Conservation (phyloP, 345 rosid species). For the Jatropha curcas region DNA sequence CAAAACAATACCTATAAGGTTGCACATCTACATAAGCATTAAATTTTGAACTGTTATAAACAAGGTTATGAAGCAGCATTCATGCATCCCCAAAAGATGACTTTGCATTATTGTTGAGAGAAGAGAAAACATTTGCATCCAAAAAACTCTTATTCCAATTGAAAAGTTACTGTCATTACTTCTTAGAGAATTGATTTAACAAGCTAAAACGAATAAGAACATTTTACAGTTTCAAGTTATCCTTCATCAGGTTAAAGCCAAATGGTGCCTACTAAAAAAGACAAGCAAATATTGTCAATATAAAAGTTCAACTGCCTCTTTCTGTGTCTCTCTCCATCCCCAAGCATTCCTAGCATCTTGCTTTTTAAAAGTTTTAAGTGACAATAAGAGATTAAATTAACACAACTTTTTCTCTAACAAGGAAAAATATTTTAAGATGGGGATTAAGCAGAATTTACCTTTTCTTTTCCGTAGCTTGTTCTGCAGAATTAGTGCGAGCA, state of each 20-base stretch:
- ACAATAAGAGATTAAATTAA: neutral
- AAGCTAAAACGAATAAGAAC: neutral
- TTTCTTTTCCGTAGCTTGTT: conserved; percentile 39
- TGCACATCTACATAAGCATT: neutral
- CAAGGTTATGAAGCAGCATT: neutral
- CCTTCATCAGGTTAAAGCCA: neutral
- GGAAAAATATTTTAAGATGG: neutral
- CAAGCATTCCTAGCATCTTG: too few relatives aligned
- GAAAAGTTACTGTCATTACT: neutral
- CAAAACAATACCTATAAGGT: neutral
- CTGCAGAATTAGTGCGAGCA: conserved; percentile 25
- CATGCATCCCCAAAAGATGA: neutral
- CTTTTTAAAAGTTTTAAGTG: neutral
- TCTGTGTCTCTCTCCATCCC: neutral
- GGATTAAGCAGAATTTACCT: conserved; percentile 41
- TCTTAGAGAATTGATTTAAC: neutral
- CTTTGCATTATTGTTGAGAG: neutral
- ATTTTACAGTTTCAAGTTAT: neutral
- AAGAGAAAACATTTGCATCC: neutral
- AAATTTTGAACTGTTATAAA: neutral
- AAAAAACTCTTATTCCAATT: neutral
- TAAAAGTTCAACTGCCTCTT: too few relatives aligned
- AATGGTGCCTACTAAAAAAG: neutral
- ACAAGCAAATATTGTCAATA: neutral
- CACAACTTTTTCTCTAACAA: neutral